Conservation (phyloP, 2,329 filamentous ascomycete species). For the Talaromyces sp. region DNA sequence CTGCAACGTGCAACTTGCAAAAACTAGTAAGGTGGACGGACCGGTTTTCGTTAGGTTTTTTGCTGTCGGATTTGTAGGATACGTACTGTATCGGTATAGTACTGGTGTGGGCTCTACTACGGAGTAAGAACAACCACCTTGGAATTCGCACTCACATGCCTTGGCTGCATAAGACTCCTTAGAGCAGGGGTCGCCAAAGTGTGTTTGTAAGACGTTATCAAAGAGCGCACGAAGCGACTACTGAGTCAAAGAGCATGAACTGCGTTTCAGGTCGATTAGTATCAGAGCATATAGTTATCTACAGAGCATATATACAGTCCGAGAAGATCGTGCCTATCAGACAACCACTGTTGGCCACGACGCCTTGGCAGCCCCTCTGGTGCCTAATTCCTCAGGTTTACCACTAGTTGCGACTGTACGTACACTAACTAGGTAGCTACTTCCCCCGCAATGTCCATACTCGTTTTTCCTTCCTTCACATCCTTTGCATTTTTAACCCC, state of each 20-base stretch:
- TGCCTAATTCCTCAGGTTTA: slow-evolving; percentile 16
- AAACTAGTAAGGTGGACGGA: neutral
- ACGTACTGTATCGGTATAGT: no score
- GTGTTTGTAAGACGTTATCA: neutral
- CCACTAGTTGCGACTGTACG: neutral
- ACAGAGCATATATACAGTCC: neutral
- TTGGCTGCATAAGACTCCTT: neutral
- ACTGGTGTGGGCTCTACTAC: neutral
- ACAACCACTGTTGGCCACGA: neutral
- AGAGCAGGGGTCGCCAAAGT: neutral
- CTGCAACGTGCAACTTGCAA: neutral
- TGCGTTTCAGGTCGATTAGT: neutral
- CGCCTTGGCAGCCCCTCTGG: slow-evolving; percentile 5
- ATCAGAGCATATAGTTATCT: neutral
- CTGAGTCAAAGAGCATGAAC: neutral
- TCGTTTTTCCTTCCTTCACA: slow-evolving; percentile 1
- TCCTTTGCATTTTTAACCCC: neutral
- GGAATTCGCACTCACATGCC: neutral
- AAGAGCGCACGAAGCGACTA: neutral
- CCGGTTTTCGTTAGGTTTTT: neutral
- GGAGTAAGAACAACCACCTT: neutral
- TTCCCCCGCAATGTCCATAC: neutral
- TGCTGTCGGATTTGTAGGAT: neutral
- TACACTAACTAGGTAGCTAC: neutral
- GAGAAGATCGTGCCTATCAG: slow-evolving; percentile 3